phyloP scores from a whole-genome alignment of 2,329 filamentous ascomycete species.

The Phyllosticta citriasiana region DNA sequence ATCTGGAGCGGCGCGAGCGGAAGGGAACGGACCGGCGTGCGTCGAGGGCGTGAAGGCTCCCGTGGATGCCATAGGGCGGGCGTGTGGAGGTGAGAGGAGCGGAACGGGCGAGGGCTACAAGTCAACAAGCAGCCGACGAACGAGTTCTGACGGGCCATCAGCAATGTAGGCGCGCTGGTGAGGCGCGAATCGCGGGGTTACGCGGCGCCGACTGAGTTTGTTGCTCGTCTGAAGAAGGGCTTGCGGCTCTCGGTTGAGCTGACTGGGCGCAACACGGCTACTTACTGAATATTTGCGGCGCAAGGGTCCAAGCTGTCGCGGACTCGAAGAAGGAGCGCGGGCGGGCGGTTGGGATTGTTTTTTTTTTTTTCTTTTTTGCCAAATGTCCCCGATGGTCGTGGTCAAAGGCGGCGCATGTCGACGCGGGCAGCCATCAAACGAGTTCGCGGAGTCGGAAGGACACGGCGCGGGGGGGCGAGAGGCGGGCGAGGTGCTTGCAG shows the following conservation, averaged over 20 bases:
- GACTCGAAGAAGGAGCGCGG: not conserved
- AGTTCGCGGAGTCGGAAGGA: conserved; percentile 6
- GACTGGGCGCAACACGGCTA: not conserved
- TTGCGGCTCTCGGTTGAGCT: conserved; percentile 3
- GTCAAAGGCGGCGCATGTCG: conserved; percentile 10
- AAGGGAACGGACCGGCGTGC: conserved; percentile 29
- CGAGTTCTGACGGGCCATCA: not conserved
- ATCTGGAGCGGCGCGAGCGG: conserved; percentile 19
- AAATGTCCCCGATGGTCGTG: conserved; percentile 1
- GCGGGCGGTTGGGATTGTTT: not conserved
- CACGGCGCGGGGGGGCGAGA: conserved; percentile 4
- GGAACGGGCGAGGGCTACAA: not conserved
- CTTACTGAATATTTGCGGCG: conserved; percentile 6
- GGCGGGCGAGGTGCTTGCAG: conserved; percentile 5
- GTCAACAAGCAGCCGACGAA: not conserved
- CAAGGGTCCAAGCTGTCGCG: conserved; percentile 1
- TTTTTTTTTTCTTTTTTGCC: not conserved
- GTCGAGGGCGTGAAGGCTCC: conserved; percentile 24
- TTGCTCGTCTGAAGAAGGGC: not conserved
- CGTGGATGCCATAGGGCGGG: conserved; percentile 32
- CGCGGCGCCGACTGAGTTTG: not conserved
- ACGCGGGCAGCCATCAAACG: conserved; percentile 4
- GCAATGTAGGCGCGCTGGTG: not conserved
- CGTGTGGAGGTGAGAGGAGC: conserved; percentile 1
- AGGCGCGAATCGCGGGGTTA: not conserved